These are phyloP conservation scores for Trichoderma oligosporum DNA, from an alignment of 2,329 filamentous ascomycete genomes.

Conservation along the genomic window DNA sequence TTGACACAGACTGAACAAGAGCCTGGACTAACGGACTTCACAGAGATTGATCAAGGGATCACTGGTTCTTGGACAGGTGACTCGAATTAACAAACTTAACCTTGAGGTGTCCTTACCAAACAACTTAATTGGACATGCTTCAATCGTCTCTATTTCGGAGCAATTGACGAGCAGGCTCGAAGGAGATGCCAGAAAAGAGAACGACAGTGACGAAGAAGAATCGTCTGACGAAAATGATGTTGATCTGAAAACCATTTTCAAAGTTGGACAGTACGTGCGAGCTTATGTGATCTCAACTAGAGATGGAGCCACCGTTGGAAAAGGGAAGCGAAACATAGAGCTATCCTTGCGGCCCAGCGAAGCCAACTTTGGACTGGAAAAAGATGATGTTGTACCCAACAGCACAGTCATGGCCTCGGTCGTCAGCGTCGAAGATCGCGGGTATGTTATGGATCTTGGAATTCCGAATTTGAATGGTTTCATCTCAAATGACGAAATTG, in stretches of 20 bases:
- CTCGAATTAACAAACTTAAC: conserved; percentile 73
- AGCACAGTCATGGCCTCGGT: conserved; percentile 83
- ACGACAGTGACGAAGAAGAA: conserved; percentile 53
- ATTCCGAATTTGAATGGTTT: conserved; percentile 74
- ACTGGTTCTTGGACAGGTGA: conserved; percentile 81
- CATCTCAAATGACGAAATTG: conserved; percentile 78
- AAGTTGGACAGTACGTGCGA: conserved; percentile 81
- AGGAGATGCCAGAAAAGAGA: conserved; percentile 53
- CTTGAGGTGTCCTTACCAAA: conserved; percentile 83
- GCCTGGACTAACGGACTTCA: neutral
- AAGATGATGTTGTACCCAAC: conserved; percentile 70
- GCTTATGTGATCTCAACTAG: conserved; percentile 76
- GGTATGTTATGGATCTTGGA: conserved; percentile 87
- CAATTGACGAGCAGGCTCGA: conserved; percentile 73
- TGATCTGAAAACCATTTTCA: conserved; percentile 71
- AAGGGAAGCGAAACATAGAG: conserved; percentile 77
- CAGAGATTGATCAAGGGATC: conserved; percentile 82
- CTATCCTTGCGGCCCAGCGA: conserved; percentile 76
- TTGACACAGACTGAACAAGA: neutral
- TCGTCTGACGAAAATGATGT: conserved; percentile 54
- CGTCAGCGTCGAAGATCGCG: conserved; percentile 90
- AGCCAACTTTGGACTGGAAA: conserved; percentile 70
- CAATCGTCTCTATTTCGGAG: conserved; percentile 87
- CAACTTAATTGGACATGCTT: conserved; percentile 84
- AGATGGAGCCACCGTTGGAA: conserved; percentile 58